Percentiles rank a stretch among this genome's conserved stretches.
These are phyloP conservation scores for Tremella fuciformis DNA, from an alignment of 768 basidiomycete genomes.

Conservation along the genomic window DNA sequence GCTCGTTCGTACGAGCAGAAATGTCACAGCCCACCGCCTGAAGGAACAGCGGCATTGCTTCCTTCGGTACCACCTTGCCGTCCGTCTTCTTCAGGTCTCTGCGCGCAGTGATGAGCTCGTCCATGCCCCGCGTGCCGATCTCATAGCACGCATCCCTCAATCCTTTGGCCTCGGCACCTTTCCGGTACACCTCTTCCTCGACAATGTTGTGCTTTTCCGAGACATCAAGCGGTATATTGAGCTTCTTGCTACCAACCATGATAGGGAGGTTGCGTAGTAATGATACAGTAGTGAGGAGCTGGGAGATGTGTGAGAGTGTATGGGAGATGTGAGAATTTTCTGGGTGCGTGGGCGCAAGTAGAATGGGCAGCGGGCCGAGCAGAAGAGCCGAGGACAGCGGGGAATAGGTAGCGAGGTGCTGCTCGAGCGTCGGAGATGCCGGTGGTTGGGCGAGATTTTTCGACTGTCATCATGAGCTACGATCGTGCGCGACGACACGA, in stretches of 20 bases:
- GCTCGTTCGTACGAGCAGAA: neutral
- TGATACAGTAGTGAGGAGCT: constrained; percentile 42
- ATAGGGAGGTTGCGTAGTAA: constrained; percentile 45
- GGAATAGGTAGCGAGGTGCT: constrained; percentile 33
- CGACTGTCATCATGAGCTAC: constrained; percentile 20
- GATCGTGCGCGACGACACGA: neutral
- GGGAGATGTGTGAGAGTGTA: constrained; percentile 49
- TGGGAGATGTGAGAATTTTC: constrained; percentile 39
- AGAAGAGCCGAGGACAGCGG: constrained; percentile 47
- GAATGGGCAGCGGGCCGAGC: constrained; percentile 45
- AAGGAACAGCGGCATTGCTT: constrained; percentile 45
- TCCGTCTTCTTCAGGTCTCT: constrained; percentile 41
- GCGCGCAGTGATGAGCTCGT: constrained; percentile 50
- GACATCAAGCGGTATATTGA: constrained; percentile 43
- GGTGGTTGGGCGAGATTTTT: constrained; percentile 36
- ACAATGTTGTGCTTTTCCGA: constrained; percentile 42
- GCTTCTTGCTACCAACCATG: constrained; percentile 33
- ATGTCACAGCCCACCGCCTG: constrained; percentile 35
- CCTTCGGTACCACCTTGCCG: constrained; percentile 40
- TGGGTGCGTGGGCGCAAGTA: constrained; percentile 44
- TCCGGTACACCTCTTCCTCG: constrained; percentile 54
- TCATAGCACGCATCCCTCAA: constrained; percentile 43
- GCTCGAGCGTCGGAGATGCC: constrained; percentile 35
- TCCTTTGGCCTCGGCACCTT: constrained; percentile 56
- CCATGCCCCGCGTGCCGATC: constrained; percentile 51